Conservation (phyloP, 306 rosid species). For the Cicer cuneatum region DNA sequence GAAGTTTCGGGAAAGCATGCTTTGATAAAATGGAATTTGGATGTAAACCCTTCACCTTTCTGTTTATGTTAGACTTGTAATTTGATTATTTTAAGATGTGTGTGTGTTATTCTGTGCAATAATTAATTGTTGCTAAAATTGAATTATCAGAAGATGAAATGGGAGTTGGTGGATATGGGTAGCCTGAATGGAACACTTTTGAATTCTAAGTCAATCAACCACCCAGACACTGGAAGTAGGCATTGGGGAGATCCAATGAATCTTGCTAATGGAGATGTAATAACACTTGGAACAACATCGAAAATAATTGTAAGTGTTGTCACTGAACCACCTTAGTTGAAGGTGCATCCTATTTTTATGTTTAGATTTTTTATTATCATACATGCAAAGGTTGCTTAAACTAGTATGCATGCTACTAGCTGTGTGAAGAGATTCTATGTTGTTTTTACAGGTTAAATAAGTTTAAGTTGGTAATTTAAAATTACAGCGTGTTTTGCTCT, state of each 20-base stretch:
- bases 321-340: slow-evolving; percentile 16
- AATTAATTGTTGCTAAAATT: slow-evolving; percentile 39
- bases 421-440: slow-evolving; percentile 9
- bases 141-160: slow-evolving; percentile 76
- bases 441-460: slow-evolving; percentile 32
- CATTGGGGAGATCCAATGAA: slow-evolving; percentile 75
- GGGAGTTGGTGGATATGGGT: slow-evolving; percentile 98
- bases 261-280: slow-evolving; percentile 82
- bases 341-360: slow-evolving; percentile 23
- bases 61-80: slow-evolving; percentile 37
- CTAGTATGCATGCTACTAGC: slow-evolving; percentile 39
- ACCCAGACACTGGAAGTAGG: slow-evolving; percentile 75
- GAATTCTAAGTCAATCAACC: slow-evolving; percentile 75
- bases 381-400: slow-evolving; percentile 34
- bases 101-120: slow-evolving; percentile 31
- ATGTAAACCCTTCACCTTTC: slow-evolving; percentile 56
- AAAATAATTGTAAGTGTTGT: slow-evolving; percentile 66
- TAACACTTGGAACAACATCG: slow-evolving; percentile 94
- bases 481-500: slow-evolving; percentile 35
- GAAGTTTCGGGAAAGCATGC: slow-evolving; percentile 99
- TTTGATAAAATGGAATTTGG: slow-evolving; percentile 77
- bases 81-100: slow-evolving; percentile 36
- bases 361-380: slow-evolving; percentile 18
- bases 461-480: slow-evolving; percentile 24
- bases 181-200: slow-evolving; percentile 91